A percentile compares a stretch with the other conserved stretches of the same genome.
Evolutionary conservation across 2,329 filamentous ascomycete genomes (phyloP).

Genomic region (Penicillium sp.): DNA sequence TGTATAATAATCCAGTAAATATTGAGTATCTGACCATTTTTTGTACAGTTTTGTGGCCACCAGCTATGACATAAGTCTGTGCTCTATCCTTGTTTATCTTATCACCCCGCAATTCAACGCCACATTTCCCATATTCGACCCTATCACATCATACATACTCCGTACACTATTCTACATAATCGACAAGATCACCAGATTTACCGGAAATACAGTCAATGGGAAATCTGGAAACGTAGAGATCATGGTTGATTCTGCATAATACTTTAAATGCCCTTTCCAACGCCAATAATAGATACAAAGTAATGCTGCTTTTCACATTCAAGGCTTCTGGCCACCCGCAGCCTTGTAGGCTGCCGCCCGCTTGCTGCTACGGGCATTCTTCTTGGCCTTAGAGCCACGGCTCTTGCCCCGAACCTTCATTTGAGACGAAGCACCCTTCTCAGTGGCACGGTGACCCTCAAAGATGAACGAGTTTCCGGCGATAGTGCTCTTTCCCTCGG

Average conservation of each 20-base stretch:
- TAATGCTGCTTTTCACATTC: conserved; percentile 6
- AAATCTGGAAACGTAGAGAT: neutral
- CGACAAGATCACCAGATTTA: neutral
- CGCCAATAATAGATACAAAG: conserved; percentile 20
- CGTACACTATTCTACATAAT: too few relatives aligned
- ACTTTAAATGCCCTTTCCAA: conserved; percentile 23
- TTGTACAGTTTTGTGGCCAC: neutral
- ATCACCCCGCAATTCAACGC: conserved; percentile 1
- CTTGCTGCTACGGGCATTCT: conserved; percentile 42
- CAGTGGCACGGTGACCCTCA: conserved; percentile 46
- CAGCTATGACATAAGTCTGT: neutral
- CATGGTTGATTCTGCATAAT: conserved; percentile 11
- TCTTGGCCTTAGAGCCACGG: conserved; percentile 42
- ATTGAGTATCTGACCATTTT: neutral
- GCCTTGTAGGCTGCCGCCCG: conserved; percentile 46
- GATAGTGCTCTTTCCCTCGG: conserved; percentile 27
- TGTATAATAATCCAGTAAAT: neutral
- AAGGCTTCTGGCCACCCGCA: conserved; percentile 34
- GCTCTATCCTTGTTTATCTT: neutral
- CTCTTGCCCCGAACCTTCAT: conserved; percentile 41
- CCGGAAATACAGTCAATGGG: neutral
- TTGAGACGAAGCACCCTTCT: conserved; percentile 26
- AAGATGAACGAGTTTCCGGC: conserved; percentile 42
- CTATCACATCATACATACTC: too few relatives aligned
- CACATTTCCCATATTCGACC: neutral